These are phyloP conservation scores for Mortierella sp. DNA, from an alignment of 371 early-diverging fungal genomes.

Conservation along the genomic window DNA sequence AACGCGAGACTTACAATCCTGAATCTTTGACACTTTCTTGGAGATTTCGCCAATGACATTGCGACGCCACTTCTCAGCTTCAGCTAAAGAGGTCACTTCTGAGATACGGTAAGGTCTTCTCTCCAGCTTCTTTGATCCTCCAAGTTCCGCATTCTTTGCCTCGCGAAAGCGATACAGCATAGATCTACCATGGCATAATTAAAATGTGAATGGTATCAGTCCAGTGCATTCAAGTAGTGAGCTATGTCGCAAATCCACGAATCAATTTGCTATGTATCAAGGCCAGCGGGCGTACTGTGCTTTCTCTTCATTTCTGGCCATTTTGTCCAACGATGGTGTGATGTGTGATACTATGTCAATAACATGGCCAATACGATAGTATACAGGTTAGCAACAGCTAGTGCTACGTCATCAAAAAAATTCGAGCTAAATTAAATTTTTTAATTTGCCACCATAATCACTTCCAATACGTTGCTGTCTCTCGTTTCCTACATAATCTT, in stretches of 20 bases:
- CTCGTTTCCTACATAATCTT: neutral
- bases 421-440: neutral
- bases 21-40: conserved; percentile 89
- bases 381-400: too few relatives aligned
- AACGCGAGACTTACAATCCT: conserved; percentile 77
- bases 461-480: neutral
- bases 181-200: conserved; percentile 63
- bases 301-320: conserved; percentile 98
- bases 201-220: neutral
- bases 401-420: neutral
- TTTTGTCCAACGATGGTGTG: conserved; percentile 21
- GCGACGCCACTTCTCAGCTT: conserved; percentile 92
- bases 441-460: neutral
- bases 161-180: conserved; percentile 98
- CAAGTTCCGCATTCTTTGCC: conserved; percentile 91
- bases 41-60: conserved; percentile 91
- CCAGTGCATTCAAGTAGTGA: conserved; percentile 4
- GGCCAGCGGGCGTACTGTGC: conserved; percentile 74
- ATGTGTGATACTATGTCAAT: neutral
- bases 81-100: conserved; percentile 74
- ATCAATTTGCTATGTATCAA: neutral
- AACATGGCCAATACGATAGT: neutral
- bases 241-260: neutral
- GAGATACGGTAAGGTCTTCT: conserved; percentile 85
- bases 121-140: conserved; percentile 70